phyloP scores from a whole-genome alignment of 176 grass and related monocot species.

The Aegilops tauschii region DNA sequence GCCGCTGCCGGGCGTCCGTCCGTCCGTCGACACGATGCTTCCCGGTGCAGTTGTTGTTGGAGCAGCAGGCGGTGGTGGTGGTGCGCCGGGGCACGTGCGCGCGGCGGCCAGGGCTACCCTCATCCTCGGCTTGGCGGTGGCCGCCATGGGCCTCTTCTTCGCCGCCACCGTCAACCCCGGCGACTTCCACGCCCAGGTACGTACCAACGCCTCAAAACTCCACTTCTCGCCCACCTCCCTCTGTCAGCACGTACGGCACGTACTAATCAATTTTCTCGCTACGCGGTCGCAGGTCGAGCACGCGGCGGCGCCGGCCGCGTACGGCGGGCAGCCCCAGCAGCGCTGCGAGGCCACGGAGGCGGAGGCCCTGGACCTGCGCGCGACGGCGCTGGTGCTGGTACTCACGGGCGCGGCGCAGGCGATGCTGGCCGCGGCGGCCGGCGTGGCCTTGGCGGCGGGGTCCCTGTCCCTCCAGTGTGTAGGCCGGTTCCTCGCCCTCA shows the following conservation, averaged over 20 bases:
- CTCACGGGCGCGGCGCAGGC: neutral
- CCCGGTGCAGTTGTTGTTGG: neutral
- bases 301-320: neutral
- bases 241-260: too few species aligned
- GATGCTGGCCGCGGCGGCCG: neutral
- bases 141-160: neutral
- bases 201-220: neutral
- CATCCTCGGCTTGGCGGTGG: neutral
- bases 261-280: neutral
- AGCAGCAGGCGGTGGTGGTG: neutral
- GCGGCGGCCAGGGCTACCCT: neutral
- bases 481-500: neutral
- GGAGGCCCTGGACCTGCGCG: neutral
- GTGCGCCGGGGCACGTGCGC: neutral
- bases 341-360: neutral
- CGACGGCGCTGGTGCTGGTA: neutral
- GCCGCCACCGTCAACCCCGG: neutral
- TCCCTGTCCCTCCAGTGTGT: neutral
- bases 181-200: neutral
- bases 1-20: too few species aligned
- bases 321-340: neutral
- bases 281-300: neutral
- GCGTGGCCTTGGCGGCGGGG: neutral
- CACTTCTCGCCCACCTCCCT: neutral
- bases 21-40: neutral